phyloP scores from a whole-genome alignment of 345 rosid species.

The Hypericum perforatum region DNA sequence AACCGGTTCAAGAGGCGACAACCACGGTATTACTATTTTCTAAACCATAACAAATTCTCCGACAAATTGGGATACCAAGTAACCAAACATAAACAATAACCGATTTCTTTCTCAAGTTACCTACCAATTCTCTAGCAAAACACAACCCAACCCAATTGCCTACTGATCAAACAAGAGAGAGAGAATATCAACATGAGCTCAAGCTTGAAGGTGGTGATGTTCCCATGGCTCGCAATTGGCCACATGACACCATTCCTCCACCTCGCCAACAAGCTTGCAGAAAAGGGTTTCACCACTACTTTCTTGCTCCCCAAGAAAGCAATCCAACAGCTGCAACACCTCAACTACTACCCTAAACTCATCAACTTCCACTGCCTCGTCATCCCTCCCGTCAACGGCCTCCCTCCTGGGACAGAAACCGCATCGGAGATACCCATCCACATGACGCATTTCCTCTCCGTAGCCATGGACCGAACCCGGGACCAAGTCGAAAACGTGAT shows the following conservation, averaged over 20 bases:
- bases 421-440: conserved; percentile 54
- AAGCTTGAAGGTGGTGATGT: conserved; percentile 35
- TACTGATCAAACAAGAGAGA: too few species aligned
- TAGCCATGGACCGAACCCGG: conserved; percentile 51
- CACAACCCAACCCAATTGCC: too few species aligned
- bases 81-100: too few species aligned
- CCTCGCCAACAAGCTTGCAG: conserved; percentile 46
- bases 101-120: too few species aligned
- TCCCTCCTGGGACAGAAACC: conserved; percentile 62
- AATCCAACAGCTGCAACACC: conserved; percentile 18
- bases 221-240: conserved; percentile 57
- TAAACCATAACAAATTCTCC: too few species aligned
- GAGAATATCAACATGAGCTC: conserved; percentile 5
- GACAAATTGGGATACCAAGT: too few species aligned
- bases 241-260: conserved; percentile 53
- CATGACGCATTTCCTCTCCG: conserved; percentile 29
- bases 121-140: too few species aligned
- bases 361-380: conserved; percentile 27
- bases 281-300: conserved; percentile 36
- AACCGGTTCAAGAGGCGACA: too few species aligned
- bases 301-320: conserved; percentile 43
- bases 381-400: conserved; percentile 41
- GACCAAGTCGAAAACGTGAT: conserved; percentile 41
- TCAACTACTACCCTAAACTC: conserved; percentile 29
- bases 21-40: too few species aligned